Evolutionary conservation across 2,329 filamentous ascomycete species (phyloP).

Genomic region (Ascochyta clinopodiicola): DNA sequence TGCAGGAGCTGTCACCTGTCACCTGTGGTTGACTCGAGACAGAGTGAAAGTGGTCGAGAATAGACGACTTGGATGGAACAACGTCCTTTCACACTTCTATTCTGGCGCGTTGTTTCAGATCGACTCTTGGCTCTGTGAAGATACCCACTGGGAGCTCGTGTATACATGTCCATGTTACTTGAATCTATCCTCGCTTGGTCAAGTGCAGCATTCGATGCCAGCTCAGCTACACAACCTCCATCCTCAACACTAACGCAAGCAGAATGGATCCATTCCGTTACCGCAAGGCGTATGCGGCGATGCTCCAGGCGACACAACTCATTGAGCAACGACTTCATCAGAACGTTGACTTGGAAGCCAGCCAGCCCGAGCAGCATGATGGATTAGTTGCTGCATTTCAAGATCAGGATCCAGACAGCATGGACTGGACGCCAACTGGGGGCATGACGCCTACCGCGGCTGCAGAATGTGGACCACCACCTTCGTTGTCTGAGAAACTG

Average conservation of each 20-base stretch:
- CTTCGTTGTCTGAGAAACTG: slow-evolving; percentile 37
- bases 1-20: slow-evolving; percentile 16
- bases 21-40: slow-evolving; percentile 17
- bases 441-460: slow-evolving; percentile 36
- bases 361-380: slow-evolving; percentile 12
- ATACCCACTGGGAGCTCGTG: neutral
- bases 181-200: neutral
- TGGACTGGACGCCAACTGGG: slow-evolving; percentile 48
- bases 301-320: slow-evolving; percentile 45
- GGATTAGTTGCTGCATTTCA: slow-evolving; percentile 23
- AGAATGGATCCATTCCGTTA: slow-evolving; percentile 48
- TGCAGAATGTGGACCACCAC: slow-evolving; percentile 39
- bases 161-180: neutral
- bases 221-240: neutral
- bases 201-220: slow-evolving; percentile 5
- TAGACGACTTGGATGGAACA: slow-evolving; percentile 4
- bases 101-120: slow-evolving; percentile 9
- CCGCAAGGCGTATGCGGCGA: slow-evolving; percentile 47
- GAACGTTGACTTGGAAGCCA: slow-evolving; percentile 18
- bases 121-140: slow-evolving; percentile 13
- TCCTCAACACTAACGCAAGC: slow-evolving; percentile 23
- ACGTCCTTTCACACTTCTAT: neutral
- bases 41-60: slow-evolving; percentile 10
- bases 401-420: slow-evolving; percentile 44
- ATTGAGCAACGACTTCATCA: slow-evolving; percentile 41